Evolutionary conservation across 2,329 filamentous ascomycete genomes (phyloP).

Genomic region (Ilyonectria destructans): DNA sequence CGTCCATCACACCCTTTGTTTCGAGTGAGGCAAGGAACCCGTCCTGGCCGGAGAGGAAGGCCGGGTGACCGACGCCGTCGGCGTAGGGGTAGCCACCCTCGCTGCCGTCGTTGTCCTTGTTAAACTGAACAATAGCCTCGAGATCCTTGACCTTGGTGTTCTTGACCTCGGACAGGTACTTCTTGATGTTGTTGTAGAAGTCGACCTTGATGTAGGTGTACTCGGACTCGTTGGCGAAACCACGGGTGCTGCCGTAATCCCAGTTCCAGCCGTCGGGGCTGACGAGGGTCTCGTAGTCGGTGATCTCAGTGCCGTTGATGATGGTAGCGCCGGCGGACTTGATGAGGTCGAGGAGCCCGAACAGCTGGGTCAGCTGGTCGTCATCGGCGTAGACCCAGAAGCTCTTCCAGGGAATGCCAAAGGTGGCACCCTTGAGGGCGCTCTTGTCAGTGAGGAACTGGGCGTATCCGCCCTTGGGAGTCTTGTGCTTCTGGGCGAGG

Average conservation of each 20-base stretch:
- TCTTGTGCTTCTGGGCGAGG: constrained; percentile 67
- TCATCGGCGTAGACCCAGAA: constrained; percentile 77
- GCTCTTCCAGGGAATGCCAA: constrained; percentile 81
- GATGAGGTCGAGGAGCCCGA: constrained; percentile 66
- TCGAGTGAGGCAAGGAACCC: constrained; percentile 76
- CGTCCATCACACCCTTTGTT: constrained; percentile 73
- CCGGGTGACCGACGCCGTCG: constrained; percentile 65
- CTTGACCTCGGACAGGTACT: constrained; percentile 74
- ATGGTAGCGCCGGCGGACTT: constrained; percentile 76
- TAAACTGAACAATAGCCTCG: constrained; percentile 78
- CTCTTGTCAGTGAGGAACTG: constrained; percentile 69
- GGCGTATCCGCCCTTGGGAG: constrained; percentile 70
- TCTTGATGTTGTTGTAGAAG: constrained; percentile 75
- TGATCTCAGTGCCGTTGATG: constrained; percentile 80
- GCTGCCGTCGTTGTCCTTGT: constrained; percentile 74
- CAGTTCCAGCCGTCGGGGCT: constrained; percentile 82
- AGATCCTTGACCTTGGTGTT: constrained; percentile 74
- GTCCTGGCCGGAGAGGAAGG: constrained; percentile 81
- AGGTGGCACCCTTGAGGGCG: constrained; percentile 73
- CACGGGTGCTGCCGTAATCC: constrained; percentile 75
- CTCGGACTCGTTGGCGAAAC: constrained; percentile 80
- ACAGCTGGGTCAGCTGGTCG: constrained; percentile 70
- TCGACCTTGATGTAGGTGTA: constrained; percentile 82
- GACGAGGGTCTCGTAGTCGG: constrained; percentile 74
- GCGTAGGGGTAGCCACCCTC: constrained; percentile 77